Base-by-base conservation (phyloP, 495 filamentous ascomycete genomes). In the Penicillium manginii region DNA sequence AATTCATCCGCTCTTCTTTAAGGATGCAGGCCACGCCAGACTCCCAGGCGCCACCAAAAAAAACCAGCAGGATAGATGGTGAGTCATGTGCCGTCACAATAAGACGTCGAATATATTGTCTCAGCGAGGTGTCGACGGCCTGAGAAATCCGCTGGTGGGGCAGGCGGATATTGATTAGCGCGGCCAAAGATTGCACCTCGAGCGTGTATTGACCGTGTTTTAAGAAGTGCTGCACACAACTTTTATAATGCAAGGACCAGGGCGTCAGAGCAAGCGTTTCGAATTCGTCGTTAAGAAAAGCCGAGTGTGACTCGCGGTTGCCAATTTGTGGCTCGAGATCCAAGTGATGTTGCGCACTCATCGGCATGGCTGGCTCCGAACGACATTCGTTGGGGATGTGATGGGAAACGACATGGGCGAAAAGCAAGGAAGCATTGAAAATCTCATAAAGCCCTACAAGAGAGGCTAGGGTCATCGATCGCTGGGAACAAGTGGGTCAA, bases 51-150 rank as follows among this genome's bases (percentile, higher is more conserved):
- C 89, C 85, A 11, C 94, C 94, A 65, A 98, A 98, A 72, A 96
- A 93, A 19, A 90, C 88, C 60, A 90, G 88, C 63, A 98, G 78
- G 4, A 96, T 81, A 2, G 79, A 76, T 0, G 90, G 87, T 7
- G 84, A 82, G 70, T 97, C 94, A 61, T 92, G 88, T n/a, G 88
- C 94, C 0, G 93, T 97, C 3, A 91, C 88, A 43, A 97, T 87
- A 1, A 98, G 77, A 4, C 94, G 90, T 17, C 92, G 87, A 47
- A 98, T 81, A 73, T 96, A 98, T 3, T 12, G 40, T 8, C 18
- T n/a, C 17, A 43, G 17, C 15, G 17, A 43, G n/a, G 10, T 9
- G 8, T 43, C 63, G 40, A 18, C 48, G 9, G 66, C 51, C 14
- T 66, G 58, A 9, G 55, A 17, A 8, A 60, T 57, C 11, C 64